These are phyloP conservation scores for Calonectria crousiana DNA, from an alignment of 2,329 filamentous ascomycete species.

Conservation along the genomic window DNA sequence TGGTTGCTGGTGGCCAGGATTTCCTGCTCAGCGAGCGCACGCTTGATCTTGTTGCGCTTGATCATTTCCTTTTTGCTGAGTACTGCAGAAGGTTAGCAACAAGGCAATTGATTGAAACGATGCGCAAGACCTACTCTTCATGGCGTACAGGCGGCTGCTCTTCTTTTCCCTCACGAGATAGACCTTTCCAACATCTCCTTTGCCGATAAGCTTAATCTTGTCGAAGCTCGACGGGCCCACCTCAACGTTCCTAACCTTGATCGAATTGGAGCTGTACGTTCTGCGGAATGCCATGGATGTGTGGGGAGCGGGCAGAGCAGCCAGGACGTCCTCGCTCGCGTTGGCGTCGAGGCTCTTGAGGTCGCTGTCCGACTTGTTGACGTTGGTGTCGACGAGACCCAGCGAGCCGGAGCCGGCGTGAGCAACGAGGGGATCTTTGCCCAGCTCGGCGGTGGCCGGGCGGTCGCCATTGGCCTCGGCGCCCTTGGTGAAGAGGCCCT, in stretches of 20 bases:
- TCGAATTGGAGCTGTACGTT: conserved; percentile 99
- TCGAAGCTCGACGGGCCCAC: conserved; percentile 96
- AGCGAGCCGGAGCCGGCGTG: conserved; percentile 59
- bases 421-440: conserved; percentile 79
- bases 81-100: conserved; percentile 69
- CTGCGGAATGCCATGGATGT: conserved; percentile 84
- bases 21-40: conserved; percentile 96
- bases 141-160: conserved; percentile 92
- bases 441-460: conserved; percentile 86
- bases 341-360: conserved; percentile 53
- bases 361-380: conserved; percentile 41
- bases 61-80: conserved; percentile 99
- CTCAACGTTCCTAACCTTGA: conserved; percentile 97
- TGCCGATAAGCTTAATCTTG: conserved; percentile 99
- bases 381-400: conserved; percentile 50
- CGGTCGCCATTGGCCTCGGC: conserved; percentile 69
- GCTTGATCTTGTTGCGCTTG: conserved; percentile 99
- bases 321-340: conserved; percentile 64
- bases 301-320: conserved; percentile 74
- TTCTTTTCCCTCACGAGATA: conserved; percentile 99
- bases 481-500: conserved; percentile 81
- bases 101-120: background rate
- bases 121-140: conserved; percentile 81
- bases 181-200: conserved; percentile 98
- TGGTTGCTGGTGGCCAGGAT: conserved; percentile 99